Conservation (phyloP, 495 filamentous ascomycete species). For the Diplogelasinospora grovesii region DNA sequence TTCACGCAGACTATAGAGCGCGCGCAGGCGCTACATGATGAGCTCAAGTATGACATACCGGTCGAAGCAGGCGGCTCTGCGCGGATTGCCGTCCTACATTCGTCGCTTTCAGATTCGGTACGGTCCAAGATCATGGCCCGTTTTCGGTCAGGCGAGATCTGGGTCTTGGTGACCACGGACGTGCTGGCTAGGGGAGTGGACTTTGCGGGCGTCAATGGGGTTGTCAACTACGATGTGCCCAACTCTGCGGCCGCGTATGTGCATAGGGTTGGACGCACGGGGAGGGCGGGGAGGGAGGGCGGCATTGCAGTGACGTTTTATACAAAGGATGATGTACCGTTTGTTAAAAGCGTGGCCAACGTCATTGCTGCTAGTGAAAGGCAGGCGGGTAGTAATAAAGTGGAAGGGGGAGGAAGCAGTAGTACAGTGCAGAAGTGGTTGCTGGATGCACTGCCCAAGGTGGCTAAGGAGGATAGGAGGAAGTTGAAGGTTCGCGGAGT, state of each 20-base stretch:
- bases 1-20: slow-evolving; percentile 93
- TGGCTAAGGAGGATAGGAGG: slow-evolving; percentile 75
- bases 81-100: slow-evolving; percentile 85
- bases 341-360: slow-evolving; percentile 86
- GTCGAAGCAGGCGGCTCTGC: slow-evolving; percentile 75
- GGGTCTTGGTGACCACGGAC: slow-evolving; percentile 94
- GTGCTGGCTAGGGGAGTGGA: slow-evolving; percentile 85
- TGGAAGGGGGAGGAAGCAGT: slow-evolving; percentile 25
- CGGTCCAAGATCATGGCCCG: slow-evolving; percentile 76
- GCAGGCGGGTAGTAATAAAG: slow-evolving; percentile 44
- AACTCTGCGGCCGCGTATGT: slow-evolving; percentile 83
- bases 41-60: slow-evolving; percentile 93
- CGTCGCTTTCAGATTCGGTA: slow-evolving; percentile 68
- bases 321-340: slow-evolving; percentile 87
- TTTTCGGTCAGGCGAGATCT: slow-evolving; percentile 88
- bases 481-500: slow-evolving; percentile 77
- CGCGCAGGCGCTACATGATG: slow-evolving; percentile 77
- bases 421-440: slow-evolving; percentile 71
- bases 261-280: slow-evolving; percentile 88
- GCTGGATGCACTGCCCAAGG: slow-evolving; percentile 75
- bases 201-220: slow-evolving; percentile 85
- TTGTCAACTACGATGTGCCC: slow-evolving; percentile 95
- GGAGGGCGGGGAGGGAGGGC: slow-evolving; percentile 77
- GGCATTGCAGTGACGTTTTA: slow-evolving; percentile 93
- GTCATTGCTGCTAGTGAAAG: slow-evolving; percentile 81